A percentile compares a stretch with the other conserved stretches of the same genome.
Evolutionary conservation across 495 filamentous ascomycete genomes (phyloP).

Genomic region (Aspergillus sclerotiicarbonarius): DNA sequence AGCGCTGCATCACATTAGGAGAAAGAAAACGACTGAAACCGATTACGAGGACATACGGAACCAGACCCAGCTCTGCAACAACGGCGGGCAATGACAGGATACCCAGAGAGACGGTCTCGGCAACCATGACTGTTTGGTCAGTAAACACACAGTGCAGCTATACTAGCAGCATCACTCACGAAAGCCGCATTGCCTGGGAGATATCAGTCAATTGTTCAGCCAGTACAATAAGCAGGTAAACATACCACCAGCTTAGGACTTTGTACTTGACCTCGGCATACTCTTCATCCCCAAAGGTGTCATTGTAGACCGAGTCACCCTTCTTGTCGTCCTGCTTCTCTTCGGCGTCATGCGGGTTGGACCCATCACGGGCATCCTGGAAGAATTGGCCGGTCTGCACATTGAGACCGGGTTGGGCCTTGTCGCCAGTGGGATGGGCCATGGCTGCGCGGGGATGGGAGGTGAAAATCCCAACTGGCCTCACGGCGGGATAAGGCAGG

Average conservation of each 20-base stretch:
- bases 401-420: not conserved
- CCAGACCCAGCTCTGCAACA: conserved; percentile 63
- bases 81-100: conserved; percentile 61
- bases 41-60: conserved; percentile 28
- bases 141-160: not conserved
- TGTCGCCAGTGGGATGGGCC: not conserved
- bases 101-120: conserved; percentile 70
- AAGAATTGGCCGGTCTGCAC: not conserved
- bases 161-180: not conserved
- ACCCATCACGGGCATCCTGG: not conserved
- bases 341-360: not conserved
- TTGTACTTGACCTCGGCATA: conserved; percentile 42
- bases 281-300: conserved; percentile 41
- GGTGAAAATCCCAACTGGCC: not conserved
- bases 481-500: not conserved
- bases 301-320: conserved; percentile 5
- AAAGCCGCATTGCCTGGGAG: conserved; percentile 8
- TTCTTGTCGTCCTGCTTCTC: conserved; percentile 6
- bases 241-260: conserved; percentile 45
- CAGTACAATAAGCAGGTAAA: conserved; percentile 38
- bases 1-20: conserved; percentile 23
- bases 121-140: conserved; percentile 54
- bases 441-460: not conserved
- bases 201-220: conserved; percentile 1
- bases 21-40: not conserved